These are phyloP conservation scores for Aspergillus felis DNA, from an alignment of 2,329 filamentous ascomycete genomes.

Conservation along the genomic window DNA sequence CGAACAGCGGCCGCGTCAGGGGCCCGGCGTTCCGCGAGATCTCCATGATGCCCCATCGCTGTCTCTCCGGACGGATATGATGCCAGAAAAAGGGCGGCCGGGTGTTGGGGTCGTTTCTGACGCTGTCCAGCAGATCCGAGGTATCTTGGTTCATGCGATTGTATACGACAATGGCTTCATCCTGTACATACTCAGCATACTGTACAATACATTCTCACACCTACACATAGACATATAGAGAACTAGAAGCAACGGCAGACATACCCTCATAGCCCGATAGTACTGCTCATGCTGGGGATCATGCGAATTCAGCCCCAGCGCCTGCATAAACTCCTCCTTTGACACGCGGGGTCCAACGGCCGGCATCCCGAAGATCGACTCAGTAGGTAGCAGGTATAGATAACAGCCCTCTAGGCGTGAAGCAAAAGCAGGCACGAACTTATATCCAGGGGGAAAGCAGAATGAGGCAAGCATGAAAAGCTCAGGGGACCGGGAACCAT, in stretches of 20 bases:
- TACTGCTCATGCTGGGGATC: constrained; percentile 42
- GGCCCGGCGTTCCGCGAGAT: constrained; percentile 41
- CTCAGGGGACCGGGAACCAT: neutral
- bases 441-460: neutral
- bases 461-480: neutral
- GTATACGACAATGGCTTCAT: constrained; percentile 44
- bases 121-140: constrained; percentile 38
- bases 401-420: neutral
- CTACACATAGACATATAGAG: neutral
- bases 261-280: constrained; percentile 45
- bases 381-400: neutral
- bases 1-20: constrained; percentile 37
- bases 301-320: constrained; percentile 38
- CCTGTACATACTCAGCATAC: constrained; percentile 22
- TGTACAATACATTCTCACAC: neutral
- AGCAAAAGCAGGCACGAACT: neutral
- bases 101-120: constrained; percentile 34
- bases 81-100: constrained; percentile 46
- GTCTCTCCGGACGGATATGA: constrained; percentile 42
- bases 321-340: constrained; percentile 46
- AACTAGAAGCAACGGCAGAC: constrained; percentile 7
- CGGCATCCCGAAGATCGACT: constrained; percentile 18
- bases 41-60: constrained; percentile 40
- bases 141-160: constrained; percentile 40
- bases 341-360: constrained; percentile 41